Evolutionary conservation across 2,329 filamentous ascomycete species (phyloP), one percentile per base, ranked within the genome.

Genomic region (Coleophoma crateriformis): DNA sequence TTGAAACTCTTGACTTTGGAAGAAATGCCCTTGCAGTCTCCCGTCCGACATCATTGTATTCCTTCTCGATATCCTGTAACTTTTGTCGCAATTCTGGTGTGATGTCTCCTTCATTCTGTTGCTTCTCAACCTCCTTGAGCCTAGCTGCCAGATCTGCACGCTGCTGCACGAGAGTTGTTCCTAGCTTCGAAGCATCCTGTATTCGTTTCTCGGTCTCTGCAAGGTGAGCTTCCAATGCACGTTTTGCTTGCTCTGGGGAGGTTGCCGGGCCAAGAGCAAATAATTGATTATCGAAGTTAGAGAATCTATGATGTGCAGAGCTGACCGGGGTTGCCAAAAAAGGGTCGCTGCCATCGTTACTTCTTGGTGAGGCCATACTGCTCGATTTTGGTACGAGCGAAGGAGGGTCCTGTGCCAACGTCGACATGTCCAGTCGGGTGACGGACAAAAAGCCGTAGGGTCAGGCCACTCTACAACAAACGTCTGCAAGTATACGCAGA

Each of bases 21-120:
- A 97, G 72, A 65, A 96, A 92, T 2, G 89, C 90, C 56, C 92
- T 81, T 40, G 92, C 90, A 44, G 88, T 94, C 66, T 97, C 92
- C 54, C 87, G 80, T 12, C 91, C 90, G 43, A 97, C 85, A 64
- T 96, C 91, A 66, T 95, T 92, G 71, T 95, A 97, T 63, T 99
- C 94, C 67, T 83, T 88, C 68, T 99, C 94, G 52, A 99, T 83
- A 55, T 95, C 90, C 13, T 82, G 77, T 47, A 99, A 78, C 69
- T 88, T 90, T 61, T 86, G 80, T 52, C 87, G 88, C 61, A 99
- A 73, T 57, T 96, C 91, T 3, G 88, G 83, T 0, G 85, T 85
- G 46, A 97, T 82, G 54, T 96, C 87, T 20, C 81, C 82, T 58
- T 94, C 87, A 41, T 80, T 76, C 61, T 90, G 78, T 52, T 88